These are phyloP conservation scores for Aspergillus avenaceus DNA, from an alignment of 495 filamentous ascomycete genomes.

Conservation along the genomic window DNA sequence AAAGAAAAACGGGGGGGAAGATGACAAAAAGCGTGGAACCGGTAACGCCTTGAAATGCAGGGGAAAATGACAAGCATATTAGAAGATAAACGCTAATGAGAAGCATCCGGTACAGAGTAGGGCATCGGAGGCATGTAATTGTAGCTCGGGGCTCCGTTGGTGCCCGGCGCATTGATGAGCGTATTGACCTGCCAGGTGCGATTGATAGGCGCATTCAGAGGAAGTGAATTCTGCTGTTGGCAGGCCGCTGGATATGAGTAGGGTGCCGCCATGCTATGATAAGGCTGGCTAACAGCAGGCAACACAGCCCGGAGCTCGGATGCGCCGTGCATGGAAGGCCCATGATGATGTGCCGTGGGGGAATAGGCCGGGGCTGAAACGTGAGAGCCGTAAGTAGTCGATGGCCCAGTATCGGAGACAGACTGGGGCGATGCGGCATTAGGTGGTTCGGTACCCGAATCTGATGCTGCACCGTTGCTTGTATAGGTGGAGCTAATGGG, in stretches of 20 bases:
- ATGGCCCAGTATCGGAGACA: slow-evolving; percentile 32
- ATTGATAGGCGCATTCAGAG: slow-evolving; percentile 20
- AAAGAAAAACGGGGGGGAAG: slow-evolving; percentile 12
- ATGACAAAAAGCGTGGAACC: too few species aligned
- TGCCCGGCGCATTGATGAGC: slow-evolving; percentile 13
- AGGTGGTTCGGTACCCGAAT: slow-evolving; percentile 37
- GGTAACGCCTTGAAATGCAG: slow-evolving; percentile 15
- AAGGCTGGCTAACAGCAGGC: slow-evolving; percentile 29
- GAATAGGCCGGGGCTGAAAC: slow-evolving; percentile 27
- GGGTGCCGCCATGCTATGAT: slow-evolving; percentile 22
- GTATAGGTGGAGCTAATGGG: slow-evolving; percentile 35
- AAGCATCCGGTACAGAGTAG: slow-evolving; percentile 29
- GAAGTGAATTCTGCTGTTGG: slow-evolving; percentile 27
- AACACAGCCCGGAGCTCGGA: slow-evolving; percentile 31
- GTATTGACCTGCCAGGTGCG: slow-evolving; percentile 36
- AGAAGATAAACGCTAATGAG: slow-evolving; percentile 15
- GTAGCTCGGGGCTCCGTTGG: slow-evolving; percentile 24
- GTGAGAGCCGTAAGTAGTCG: slow-evolving; percentile 27
- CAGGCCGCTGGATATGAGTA: slow-evolving; percentile 36
- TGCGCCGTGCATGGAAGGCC: slow-evolving; percentile 18
- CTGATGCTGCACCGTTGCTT: slow-evolving; percentile 36
- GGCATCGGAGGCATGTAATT: slow-evolving; percentile 32
- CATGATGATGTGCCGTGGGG: slow-evolving; percentile 19
- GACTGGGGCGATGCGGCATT: slow-evolving; percentile 42
- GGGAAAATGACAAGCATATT: neutral